Percentiles rank a stretch among this genome's conserved stretches.
These are phyloP conservation scores for Talaromyces sp. DNA, from an alignment of 2,329 filamentous ascomycete genomes.

Conservation along the genomic window DNA sequence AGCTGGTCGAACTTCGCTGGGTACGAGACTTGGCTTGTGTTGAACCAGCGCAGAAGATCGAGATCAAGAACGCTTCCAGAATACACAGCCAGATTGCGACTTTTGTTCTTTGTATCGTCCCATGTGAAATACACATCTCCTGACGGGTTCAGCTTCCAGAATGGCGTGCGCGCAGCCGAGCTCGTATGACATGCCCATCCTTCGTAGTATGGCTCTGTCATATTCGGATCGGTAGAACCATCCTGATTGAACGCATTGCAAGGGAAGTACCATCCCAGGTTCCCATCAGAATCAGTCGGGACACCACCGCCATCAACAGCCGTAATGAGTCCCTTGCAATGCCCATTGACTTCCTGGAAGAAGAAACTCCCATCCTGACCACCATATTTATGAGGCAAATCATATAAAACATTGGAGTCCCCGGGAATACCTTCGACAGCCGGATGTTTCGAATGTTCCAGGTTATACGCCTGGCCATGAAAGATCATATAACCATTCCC, in stretches of 20 bases:
- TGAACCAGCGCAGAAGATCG: conserved; percentile 87
- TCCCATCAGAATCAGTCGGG: conserved; percentile 70
- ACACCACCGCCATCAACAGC: conserved; percentile 65
- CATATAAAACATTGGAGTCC: conserved; percentile 80
- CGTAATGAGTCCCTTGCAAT: conserved; percentile 89
- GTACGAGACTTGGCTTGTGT: conserved; percentile 74
- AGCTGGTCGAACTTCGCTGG: conserved; percentile 80
- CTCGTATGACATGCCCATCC: conserved; percentile 92
- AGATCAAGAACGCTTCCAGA: conserved; percentile 92
- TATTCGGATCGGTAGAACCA: conserved; percentile 77
- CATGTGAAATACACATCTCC: conserved; percentile 96
- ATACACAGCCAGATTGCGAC: conserved; percentile 90
- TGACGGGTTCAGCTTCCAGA: conserved; percentile 70
- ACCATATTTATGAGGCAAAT: conserved; percentile 77
- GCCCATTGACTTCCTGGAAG: conserved; percentile 98
- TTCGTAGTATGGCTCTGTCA: conserved; percentile 72
- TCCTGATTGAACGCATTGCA: conserved; percentile 92
- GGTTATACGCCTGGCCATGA: conserved; percentile 86
- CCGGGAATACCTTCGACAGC: conserved; percentile 75
- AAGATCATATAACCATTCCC: conserved; percentile 89
- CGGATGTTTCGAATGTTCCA: conserved; percentile 76
- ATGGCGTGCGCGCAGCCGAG: conserved; percentile 65
- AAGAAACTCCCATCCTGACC: conserved; percentile 95
- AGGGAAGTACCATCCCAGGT: conserved; percentile 96
- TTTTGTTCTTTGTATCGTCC: conserved; percentile 87